Evolutionary conservation across 2,329 filamentous ascomycete genomes (phyloP).

Genomic region (Colletotrichum chrysophilum): DNA sequence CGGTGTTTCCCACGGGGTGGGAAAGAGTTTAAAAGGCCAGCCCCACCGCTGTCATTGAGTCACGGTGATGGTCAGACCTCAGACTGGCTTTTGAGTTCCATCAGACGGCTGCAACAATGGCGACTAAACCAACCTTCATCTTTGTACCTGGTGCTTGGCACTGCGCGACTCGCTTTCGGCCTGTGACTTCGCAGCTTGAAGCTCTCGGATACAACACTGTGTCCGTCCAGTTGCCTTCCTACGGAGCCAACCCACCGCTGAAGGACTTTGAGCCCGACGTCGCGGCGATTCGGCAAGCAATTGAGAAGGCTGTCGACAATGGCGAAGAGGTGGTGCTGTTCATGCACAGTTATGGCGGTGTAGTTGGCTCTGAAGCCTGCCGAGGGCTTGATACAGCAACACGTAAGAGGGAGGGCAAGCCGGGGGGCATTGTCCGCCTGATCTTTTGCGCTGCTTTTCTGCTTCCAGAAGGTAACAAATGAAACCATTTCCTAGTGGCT

Average conservation of each 20-base stretch:
- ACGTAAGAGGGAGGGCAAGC: slow-evolving; percentile 29
- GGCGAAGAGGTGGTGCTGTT: slow-evolving; percentile 42
- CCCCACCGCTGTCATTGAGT: not conserved
- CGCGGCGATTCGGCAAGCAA: slow-evolving; percentile 27
- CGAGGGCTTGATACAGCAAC: slow-evolving; percentile 33
- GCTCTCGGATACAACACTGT: not conserved
- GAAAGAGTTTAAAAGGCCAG: not conserved
- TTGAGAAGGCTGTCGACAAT: slow-evolving; percentile 35
- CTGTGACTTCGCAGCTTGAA: not conserved
- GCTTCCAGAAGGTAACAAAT: not conserved
- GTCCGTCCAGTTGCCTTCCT: not conserved
- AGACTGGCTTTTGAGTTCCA: not conserved
- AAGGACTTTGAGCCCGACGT: slow-evolving; percentile 27
- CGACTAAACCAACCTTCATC: slow-evolving; percentile 35
- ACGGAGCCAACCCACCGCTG: not conserved
- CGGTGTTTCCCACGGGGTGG: not conserved
- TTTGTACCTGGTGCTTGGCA: slow-evolving; percentile 57
- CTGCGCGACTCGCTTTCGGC: not conserved
- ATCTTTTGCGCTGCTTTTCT: slow-evolving; percentile 22
- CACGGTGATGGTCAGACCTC: not conserved
- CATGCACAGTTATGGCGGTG: slow-evolving; percentile 44
- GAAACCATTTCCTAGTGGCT: fast-evolving
- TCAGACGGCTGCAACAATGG: not conserved
- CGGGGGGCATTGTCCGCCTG: slow-evolving; percentile 35
- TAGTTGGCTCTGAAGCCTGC: slow-evolving; percentile 35